phyloP scores from a whole-genome alignment of 352 stramenopile species.

The Globisporangium barbulae region DNA sequence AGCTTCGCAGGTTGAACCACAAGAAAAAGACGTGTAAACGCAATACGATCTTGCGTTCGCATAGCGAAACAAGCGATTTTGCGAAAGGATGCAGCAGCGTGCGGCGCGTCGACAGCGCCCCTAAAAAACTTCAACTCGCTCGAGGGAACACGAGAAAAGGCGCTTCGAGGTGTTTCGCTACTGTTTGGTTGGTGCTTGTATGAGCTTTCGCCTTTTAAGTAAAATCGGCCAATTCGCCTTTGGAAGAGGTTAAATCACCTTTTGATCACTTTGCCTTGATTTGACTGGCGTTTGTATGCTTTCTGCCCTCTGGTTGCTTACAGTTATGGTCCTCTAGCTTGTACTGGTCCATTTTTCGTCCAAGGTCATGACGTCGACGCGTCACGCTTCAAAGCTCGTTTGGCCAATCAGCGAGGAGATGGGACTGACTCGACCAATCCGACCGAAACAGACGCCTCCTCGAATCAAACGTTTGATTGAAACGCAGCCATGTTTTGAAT shows the following conservation, averaged over 20 bases:
- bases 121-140: constrained; percentile 11
- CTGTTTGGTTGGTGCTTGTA: no score
- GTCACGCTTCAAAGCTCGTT: constrained; percentile 12
- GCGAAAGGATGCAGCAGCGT: neutral
- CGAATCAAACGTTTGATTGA: constrained; percentile 24
- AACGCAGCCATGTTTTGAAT: neutral
- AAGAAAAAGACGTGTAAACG: constrained; percentile 12
- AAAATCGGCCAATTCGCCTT: no score
- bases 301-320: no score
- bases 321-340: no score
- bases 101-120: constrained; percentile 4
- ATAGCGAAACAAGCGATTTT: neutral
- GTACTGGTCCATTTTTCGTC: no score
- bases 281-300: no score
- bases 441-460: constrained; percentile 1
- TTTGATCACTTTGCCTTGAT: no score
- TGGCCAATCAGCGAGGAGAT: constrained; percentile 17
- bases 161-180: no score
- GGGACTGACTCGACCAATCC: constrained; percentile 3
- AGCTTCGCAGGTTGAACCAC: constrained; percentile 5
- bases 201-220: no score
- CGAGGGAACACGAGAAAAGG: no score
- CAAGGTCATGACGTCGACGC: constrained; percentile 11
- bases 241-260: no score
- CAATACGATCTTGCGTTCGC: neutral